These are phyloP conservation scores for Pseudogymnoascus sp. DNA, from an alignment of 2,329 filamentous ascomycete genomes.

Conservation along the genomic window DNA sequence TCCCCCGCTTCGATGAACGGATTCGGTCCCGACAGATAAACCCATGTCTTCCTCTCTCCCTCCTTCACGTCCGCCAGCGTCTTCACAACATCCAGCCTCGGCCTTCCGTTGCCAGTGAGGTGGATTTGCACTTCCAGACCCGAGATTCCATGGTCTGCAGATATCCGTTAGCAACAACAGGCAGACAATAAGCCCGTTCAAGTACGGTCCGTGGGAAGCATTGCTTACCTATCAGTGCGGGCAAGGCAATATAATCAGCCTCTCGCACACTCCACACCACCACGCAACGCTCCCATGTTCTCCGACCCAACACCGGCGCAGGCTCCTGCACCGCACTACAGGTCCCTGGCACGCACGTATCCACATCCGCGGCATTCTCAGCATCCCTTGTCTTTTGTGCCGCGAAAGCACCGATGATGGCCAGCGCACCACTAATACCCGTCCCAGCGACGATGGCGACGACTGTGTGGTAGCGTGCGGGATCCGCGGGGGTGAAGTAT, in stretches of 20 bases:
- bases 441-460: conserved; percentile 23
- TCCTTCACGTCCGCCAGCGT: conserved; percentile 11
- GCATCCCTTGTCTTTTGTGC: conserved; percentile 11
- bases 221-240: conserved; percentile 15
- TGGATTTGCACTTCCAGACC: conserved; percentile 16
- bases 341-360: neutral
- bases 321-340: neutral
- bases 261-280: conserved; percentile 21
- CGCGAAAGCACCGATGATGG: conserved; percentile 21
- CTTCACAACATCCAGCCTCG: conserved; percentile 14
- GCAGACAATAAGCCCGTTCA: no score
- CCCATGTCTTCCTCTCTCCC: conserved; percentile 19
- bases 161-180: no score
- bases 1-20: conserved; percentile 20
- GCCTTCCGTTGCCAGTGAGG: conserved; percentile 17
- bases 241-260: conserved; percentile 17
- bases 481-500: conserved; percentile 25
- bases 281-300: conserved; percentile 18
- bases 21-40: conserved; percentile 23
- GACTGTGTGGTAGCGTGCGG: conserved; percentile 20
- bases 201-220: no score
- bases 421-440: conserved; percentile 22
- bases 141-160: conserved; percentile 3
- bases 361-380: neutral
- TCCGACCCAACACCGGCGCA: neutral